These are phyloP conservation scores for Hysterium pulicare DNA, from an alignment of 2,329 filamentous ascomycete genomes.

Conservation along the genomic window DNA sequence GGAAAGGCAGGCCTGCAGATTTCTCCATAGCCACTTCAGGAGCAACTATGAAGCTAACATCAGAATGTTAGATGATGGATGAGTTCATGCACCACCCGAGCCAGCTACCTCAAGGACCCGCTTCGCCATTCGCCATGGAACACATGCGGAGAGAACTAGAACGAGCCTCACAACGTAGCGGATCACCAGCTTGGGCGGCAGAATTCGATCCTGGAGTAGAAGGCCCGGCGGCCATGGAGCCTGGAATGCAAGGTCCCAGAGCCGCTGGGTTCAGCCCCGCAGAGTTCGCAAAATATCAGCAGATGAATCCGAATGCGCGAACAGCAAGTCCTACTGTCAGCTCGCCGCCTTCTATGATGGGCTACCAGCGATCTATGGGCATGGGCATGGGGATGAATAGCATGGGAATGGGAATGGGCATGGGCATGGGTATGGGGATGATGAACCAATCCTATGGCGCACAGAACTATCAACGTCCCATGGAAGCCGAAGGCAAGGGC, in stretches of 20 bases:
- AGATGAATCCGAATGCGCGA: conserved; percentile 55
- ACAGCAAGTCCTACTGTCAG: conserved; percentile 57
- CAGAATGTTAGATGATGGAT: conserved; percentile 74
- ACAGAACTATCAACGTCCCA: conserved; percentile 45
- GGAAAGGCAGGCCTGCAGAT: not conserved
- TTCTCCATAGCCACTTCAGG: not conserved
- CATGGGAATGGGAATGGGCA: conserved; percentile 54
- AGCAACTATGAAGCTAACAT: conserved; percentile 2
- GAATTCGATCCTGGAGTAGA: conserved; percentile 59
- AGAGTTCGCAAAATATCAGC: conserved; percentile 84
- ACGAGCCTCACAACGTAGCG: conserved; percentile 49
- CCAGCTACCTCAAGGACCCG: conserved; percentile 54
- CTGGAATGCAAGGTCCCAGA: conserved; percentile 56
- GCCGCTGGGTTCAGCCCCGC: conserved; percentile 65
- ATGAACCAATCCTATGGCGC: conserved; percentile 41
- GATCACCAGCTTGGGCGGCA: conserved; percentile 59
- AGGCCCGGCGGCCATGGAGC: conserved; percentile 68
- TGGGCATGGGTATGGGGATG: conserved; percentile 51
- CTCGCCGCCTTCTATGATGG: conserved; percentile 42
- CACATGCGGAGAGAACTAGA: conserved; percentile 63
- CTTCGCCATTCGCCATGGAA: conserved; percentile 63
- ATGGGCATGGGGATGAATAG: conserved; percentile 55
- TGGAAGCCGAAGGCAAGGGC: conserved; percentile 65
- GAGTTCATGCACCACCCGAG: conserved; percentile 81
- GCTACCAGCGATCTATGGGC: conserved; percentile 55